These are phyloP conservation scores for Bipolaris sorokiniana DNA, from an alignment of 2,329 filamentous ascomycete genomes.

Conservation along the genomic window DNA sequence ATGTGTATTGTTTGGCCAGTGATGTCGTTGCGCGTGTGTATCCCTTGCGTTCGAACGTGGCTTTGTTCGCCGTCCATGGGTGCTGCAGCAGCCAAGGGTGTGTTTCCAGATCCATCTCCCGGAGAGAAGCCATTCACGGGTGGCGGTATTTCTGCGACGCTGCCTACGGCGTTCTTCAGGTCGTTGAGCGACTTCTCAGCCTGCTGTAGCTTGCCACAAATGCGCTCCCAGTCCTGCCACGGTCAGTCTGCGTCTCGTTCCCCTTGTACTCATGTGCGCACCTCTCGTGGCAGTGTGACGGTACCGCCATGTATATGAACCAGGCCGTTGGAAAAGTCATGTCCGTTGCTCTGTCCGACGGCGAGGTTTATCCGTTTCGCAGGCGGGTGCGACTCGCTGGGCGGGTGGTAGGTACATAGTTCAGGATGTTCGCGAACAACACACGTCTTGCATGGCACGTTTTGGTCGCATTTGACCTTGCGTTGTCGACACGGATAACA, in stretches of 20 bases:
- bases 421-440: constrained; percentile 59
- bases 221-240: constrained; percentile 54
- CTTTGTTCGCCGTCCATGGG: constrained; percentile 47
- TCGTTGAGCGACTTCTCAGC: constrained; percentile 57
- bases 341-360: constrained; percentile 41
- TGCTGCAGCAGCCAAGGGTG: constrained; percentile 42
- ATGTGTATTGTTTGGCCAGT: constrained; percentile 67
- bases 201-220: constrained; percentile 56
- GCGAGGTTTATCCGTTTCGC: constrained; percentile 48
- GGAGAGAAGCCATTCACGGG: constrained; percentile 45
- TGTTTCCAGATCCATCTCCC: constrained; percentile 36
- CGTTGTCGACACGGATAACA: constrained; percentile 59
- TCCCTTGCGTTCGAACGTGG: constrained; percentile 59
- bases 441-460: constrained; percentile 58
- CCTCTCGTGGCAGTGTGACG: constrained; percentile 50
- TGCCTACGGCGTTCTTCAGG: constrained; percentile 50
- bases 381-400: constrained; percentile 49
- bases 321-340: constrained; percentile 48
- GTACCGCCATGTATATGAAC: constrained; percentile 50
- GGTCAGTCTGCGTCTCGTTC: constrained; percentile 25
- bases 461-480: constrained; percentile 57
- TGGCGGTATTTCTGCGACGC: constrained; percentile 45
- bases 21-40: constrained; percentile 65
- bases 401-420: constrained; percentile 54
- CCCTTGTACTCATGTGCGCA: constrained; percentile 16